Evolutionary conservation across 2,329 filamentous ascomycete genomes (phyloP), one percentile per base, ranked within the genome.

Genomic region (Penicillium sp.): DNA sequence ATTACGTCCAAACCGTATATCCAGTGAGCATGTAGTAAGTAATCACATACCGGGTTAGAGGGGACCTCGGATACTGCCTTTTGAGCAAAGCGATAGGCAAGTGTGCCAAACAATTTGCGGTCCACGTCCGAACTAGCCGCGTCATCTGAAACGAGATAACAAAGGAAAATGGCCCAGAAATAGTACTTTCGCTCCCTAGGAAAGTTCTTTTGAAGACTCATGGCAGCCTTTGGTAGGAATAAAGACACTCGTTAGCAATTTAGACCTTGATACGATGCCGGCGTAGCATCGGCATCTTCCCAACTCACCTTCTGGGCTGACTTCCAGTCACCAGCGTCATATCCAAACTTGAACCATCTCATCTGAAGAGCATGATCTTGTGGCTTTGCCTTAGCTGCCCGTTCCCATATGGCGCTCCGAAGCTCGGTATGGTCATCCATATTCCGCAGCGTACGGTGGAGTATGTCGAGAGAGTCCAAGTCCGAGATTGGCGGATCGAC

Each of bases 151-250:
- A 74, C 63, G 39, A 75, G 60, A 49, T 73, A 66, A 52, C 69
- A 72, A 55, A 73, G 65, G 49, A 76, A 68, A 26, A 75, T 74
- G 24, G 72, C 72, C 71, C 73, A 75, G 54, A 75, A 73, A 52
- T 74, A 71, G 56, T 75, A 76, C 42, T 73, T 68, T 40, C 73
- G 66, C 22, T 70, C 66, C 52, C 70, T 71, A 1, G 74, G 71
- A 49, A 75, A 76, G 49, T 74, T 73, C 55, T 69, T 75, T 54
- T 74, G 71, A 37, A 76, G 69, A 51, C 68, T 70, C 72, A 75
- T 75, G 40, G 72, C 69, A 51, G 74, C 73, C 73, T 75, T 55
- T 44, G 2, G 51, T 17, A 29, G 33, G 26, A 44, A 10, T 10
- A 15, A 29, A n/a, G 22, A 6, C 12, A 15, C 21, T 43, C 19